Base-by-base conservation (phyloP, 2,329 filamentous ascomycete genomes). In the Rutstroemia sydowiana region DNA sequence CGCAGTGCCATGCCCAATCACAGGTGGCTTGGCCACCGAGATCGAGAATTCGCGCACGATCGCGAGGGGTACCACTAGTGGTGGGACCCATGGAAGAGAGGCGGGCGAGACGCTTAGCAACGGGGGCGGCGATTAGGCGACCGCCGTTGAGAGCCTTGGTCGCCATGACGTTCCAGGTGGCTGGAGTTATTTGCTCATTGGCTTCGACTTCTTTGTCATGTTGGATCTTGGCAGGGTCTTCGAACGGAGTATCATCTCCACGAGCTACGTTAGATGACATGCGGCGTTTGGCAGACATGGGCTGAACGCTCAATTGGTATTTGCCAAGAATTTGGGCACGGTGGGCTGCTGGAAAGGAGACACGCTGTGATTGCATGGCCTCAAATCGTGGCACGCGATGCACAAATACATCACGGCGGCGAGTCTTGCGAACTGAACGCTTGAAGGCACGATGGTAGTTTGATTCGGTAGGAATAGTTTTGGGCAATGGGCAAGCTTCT, bases 1-100 rank as follows among this genome's bases (percentile, higher is more conserved):
- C 90, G 53, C 89, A 87, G 65, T 93, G 84, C 93, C 93, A 98
- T 20, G 88, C 92, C 93, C 93, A 98, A 69, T 95, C 90, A 65
- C 89, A 92, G 13, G 87, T 82, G 0, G 85, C 77, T 65, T 92
- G 84, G 41, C 91, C 91, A 45, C 88, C 90, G 31, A 96, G 82
- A 65, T 97, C 92, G 23, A 97, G 78, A 52, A 96, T 85, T 31
- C 86, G 76, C 3, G 82, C 72, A 21, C 82, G 77, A 53, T 79
- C 72, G 54, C 73, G 72, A 47, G 69, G 65, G 16, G 69, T 67
- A 34, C 75, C 75, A 39, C 73, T 64, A 28, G 66, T 62, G n/a
- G 68, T 69, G 2, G 71, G 68, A 1, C 70, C 67, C 65, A 76
- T 72, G 55, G 71, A 72, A 21, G 77, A 80, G 26, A 78, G 69